phyloP scores from a whole-genome alignment of 2,329 filamentous ascomycete species.

The Paracorniculantispora psalliotae region DNA sequence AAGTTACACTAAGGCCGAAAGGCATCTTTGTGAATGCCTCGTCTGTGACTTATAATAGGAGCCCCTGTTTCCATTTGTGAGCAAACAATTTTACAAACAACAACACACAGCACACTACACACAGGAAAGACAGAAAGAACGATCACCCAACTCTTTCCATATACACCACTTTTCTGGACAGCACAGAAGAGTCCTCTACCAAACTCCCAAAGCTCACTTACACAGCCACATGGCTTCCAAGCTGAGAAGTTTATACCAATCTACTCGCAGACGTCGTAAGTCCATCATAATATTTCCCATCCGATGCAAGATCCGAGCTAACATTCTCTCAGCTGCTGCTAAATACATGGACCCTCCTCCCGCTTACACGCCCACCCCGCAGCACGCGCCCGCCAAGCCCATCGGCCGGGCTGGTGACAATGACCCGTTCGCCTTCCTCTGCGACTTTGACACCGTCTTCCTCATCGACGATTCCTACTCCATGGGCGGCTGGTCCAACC shows the following conservation, averaged over 20 bases:
- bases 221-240: too few species aligned
- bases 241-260: background rate
- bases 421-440: conserved; percentile 71
- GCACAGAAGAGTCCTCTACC: too few species aligned
- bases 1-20: background rate
- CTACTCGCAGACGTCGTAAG: background rate
- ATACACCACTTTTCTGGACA: too few species aligned
- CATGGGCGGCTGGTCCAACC: conserved; percentile 56
- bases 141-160: too few species aligned
- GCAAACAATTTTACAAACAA: too few species aligned
- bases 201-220: too few species aligned
- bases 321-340: background rate
- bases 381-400: background rate
- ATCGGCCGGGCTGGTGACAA: conserved; percentile 36
- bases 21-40: background rate
- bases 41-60: background rate
- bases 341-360: conserved; percentile 30
- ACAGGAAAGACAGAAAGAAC: too few species aligned
- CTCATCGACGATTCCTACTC: conserved; percentile 88
- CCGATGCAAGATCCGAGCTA: background rate
- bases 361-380: conserved; percentile 24
- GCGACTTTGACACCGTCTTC: conserved; percentile 79
- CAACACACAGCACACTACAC: too few species aligned
- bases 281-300: too few species aligned
- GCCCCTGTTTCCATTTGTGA: background rate